These are phyloP conservation scores for Eucalyptus lansdowneana DNA, from an alignment of 345 rosid species.

Conservation along the genomic window DNA sequence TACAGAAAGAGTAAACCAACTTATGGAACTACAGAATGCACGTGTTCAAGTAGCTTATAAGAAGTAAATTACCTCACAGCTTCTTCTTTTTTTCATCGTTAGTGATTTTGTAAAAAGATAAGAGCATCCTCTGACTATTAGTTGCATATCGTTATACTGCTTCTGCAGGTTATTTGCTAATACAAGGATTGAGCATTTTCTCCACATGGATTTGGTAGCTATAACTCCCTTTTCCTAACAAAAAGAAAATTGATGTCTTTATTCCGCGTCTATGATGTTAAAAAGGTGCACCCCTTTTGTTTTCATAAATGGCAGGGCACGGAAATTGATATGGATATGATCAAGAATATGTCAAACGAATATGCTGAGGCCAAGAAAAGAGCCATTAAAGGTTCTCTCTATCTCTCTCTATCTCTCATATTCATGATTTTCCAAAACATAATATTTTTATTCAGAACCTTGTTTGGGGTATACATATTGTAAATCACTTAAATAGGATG, in stretches of 20 bases:
- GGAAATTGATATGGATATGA: slow-evolving; percentile 32
- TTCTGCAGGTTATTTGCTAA: slow-evolving; percentile 38
- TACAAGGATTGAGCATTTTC: slow-evolving; percentile 40
- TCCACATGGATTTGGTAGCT: slow-evolving; percentile 72
- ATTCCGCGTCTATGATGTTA: neutral
- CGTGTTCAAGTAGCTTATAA: slow-evolving; percentile 47
- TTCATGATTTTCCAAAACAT: neutral
- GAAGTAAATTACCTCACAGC: slow-evolving; percentile 19
- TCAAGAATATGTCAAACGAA: slow-evolving; percentile 37
- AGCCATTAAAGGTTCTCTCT: slow-evolving; percentile 44
- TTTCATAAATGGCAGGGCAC: slow-evolving; percentile 20
- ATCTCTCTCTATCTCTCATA: neutral
- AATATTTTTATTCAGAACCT: neutral
- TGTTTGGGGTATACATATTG: neutral
- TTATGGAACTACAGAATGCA: slow-evolving; percentile 41
- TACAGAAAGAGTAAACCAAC: slow-evolving; percentile 27
- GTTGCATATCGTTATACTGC: neutral
- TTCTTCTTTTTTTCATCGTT: neutral
- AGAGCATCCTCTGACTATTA: neutral
- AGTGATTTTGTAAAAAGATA: neutral
- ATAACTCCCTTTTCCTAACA: neutral
- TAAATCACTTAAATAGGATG: neutral
- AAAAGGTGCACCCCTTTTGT: neutral
- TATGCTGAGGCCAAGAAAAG: slow-evolving; percentile 64
- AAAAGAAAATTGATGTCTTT: neutral